phyloP scores from a whole-genome alignment of 768 basidiomycete genomes.

The Podaxis sp. region DNA sequence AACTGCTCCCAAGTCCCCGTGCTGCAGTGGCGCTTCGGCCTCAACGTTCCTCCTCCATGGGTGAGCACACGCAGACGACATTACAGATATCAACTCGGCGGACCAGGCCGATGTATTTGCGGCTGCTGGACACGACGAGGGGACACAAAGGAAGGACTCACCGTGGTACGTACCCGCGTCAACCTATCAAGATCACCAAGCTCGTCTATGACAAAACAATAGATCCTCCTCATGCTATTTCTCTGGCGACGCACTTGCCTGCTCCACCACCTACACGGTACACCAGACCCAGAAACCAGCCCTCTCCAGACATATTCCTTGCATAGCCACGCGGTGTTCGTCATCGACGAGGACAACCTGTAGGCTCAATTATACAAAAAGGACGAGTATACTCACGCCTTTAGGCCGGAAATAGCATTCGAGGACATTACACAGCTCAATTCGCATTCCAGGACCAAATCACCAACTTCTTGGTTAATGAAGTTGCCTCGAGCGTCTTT shows the following conservation, averaged over 20 bases:
- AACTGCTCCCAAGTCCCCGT: too few species aligned
- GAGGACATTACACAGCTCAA: slow-evolving; percentile 63
- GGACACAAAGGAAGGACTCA: slow-evolving; percentile 50
- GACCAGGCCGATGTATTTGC: slow-evolving; percentile 65
- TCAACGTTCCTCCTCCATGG: too few species aligned
- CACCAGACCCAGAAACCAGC: slow-evolving; percentile 31
- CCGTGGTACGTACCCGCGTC: slow-evolving; percentile 85
- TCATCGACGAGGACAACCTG: slow-evolving; percentile 86
- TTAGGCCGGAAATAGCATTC: slow-evolving; percentile 84
- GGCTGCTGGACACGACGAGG: slow-evolving; percentile 45
- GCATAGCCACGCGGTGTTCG: too few species aligned
- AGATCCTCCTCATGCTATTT: too few species aligned
- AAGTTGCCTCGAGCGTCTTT: slow-evolving; percentile 89
- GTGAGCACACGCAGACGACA: too few species aligned
- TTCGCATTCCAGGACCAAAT: slow-evolving; percentile 93
- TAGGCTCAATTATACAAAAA: slow-evolving; percentile 81
- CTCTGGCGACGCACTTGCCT: too few species aligned
- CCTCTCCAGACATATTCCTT: slow-evolving; percentile 59
- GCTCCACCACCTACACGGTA: too few species aligned
- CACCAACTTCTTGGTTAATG: slow-evolving; percentile 89
- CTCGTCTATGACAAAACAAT: background rate
- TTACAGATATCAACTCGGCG: too few species aligned
- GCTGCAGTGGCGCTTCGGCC: too few species aligned
- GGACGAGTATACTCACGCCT: slow-evolving; percentile 91
- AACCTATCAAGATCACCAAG: slow-evolving; percentile 31